Evolutionary conservation across 495 filamentous ascomycete genomes (phyloP).

Genomic region (Penicillium bovifimosum): DNA sequence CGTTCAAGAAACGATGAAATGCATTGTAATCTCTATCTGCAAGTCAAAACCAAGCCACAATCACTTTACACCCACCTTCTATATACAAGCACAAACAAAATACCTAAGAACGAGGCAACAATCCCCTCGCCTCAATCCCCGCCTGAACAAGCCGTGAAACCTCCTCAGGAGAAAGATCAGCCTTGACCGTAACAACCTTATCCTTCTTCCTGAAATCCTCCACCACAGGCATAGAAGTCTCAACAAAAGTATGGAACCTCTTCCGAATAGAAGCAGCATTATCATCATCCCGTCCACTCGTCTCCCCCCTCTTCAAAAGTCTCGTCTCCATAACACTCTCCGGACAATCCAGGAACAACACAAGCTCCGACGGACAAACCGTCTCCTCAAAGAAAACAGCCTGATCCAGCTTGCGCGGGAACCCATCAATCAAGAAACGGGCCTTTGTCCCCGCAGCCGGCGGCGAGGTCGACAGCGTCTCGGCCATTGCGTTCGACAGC

Average conservation of each 20-base stretch:
- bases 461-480: slow-evolving; percentile 38
- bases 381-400: slow-evolving; percentile 85
- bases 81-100: not conserved
- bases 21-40: slow-evolving; percentile 3
- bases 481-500: slow-evolving; percentile 86
- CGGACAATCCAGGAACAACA: slow-evolving; percentile 86
- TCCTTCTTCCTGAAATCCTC: slow-evolving; percentile 70
- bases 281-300: slow-evolving; percentile 83
- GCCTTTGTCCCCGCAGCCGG: slow-evolving; percentile 25
- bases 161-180: slow-evolving; percentile 59
- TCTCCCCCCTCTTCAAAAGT: slow-evolving; percentile 84
- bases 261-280: slow-evolving; percentile 94
- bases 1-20: too few relatives aligned
- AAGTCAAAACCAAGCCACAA: not conserved
- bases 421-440: slow-evolving; percentile 87
- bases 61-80: not conserved
- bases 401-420: slow-evolving; percentile 96
- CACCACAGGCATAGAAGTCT: slow-evolving; percentile 96
- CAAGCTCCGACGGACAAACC: slow-evolving; percentile 75
- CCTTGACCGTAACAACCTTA: slow-evolving; percentile 73
- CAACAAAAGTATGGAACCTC: slow-evolving; percentile 85
- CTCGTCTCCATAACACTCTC: slow-evolving; percentile 81
- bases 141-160: slow-evolving; percentile 67
- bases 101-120: slow-evolving; percentile 29
- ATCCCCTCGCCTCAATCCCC: slow-evolving; percentile 43